Percentiles rank a stretch among this genome's conserved stretches.
phyloP scores from a whole-genome alignment of 2,329 filamentous ascomycete species.

The Venturia pyrina region DNA sequence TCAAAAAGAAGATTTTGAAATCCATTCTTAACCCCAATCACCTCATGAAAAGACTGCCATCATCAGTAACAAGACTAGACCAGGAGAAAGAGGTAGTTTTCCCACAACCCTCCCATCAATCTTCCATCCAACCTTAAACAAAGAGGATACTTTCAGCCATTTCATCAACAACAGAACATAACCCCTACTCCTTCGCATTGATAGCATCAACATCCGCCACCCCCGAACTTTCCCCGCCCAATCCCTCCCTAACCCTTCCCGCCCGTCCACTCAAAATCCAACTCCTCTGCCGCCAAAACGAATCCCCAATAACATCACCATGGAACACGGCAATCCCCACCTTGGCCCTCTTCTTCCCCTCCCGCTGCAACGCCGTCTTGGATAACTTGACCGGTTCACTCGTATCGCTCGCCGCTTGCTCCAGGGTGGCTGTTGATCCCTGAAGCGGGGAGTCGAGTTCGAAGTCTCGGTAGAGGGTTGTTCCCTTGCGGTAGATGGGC shows the following conservation, averaged over 20 bases:
- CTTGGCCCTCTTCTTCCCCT: conserved; percentile 71
- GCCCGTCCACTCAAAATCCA: conserved; percentile 47
- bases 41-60: too few relatives aligned
- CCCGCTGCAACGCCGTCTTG: conserved; percentile 73
- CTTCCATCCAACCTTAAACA: too few relatives aligned
- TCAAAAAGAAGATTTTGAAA: too few relatives aligned
- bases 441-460: background rate
- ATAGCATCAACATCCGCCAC: too few relatives aligned
- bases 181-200: too few relatives aligned
- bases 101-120: too few relatives aligned
- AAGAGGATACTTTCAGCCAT: too few relatives aligned
- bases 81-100: too few relatives aligned
- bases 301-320: conserved; percentile 88
- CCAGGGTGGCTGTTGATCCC: background rate
- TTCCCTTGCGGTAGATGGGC: conserved; percentile 89
- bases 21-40: too few relatives aligned
- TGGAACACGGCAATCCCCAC: conserved; percentile 74
- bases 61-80: too few relatives aligned
- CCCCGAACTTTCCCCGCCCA: background rate
- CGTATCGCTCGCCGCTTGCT: background rate
- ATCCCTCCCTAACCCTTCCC: conserved; percentile 7
- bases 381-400: conserved; percentile 37
- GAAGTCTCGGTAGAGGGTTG: conserved; percentile 68
- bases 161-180: too few relatives aligned
- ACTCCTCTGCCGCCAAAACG: conserved; percentile 81